phyloP scores from a whole-genome alignment of 1,284 basidiomycete species.

The Cystobasidiaceae sp. region DNA sequence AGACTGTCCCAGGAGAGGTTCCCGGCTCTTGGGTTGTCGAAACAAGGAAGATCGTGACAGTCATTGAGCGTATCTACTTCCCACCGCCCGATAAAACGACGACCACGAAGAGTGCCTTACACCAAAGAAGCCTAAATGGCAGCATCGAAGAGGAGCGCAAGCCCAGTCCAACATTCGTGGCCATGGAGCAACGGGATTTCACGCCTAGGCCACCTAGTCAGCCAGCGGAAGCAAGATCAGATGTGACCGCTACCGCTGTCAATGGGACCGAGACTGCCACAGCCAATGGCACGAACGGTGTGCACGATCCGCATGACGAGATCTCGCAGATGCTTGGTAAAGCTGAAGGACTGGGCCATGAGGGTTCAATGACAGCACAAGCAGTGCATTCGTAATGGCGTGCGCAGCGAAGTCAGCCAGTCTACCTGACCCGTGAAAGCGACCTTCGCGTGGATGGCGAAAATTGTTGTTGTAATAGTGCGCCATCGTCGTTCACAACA shows the following conservation, averaged over 20 bases:
- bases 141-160: background rate
- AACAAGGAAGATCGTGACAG: constrained; percentile 34
- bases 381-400: no score
- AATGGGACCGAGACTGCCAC: background rate
- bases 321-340: background rate
- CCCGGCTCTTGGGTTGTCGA: constrained; percentile 35
- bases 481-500: no score
- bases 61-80: constrained; percentile 36
- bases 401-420: no score
- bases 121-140: background rate
- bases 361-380: no score
- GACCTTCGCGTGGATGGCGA: no score
- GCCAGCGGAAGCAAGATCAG: background rate
- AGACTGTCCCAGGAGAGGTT: constrained; percentile 29
- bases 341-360: no score
- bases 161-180: no score
- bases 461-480: no score
- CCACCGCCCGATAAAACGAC: background rate
- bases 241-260: background rate
- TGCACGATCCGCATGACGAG: background rate
- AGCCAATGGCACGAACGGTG: no score
- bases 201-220: no score
- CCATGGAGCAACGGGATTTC: no score
- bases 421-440: no score
- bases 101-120: background rate